These are phyloP conservation scores for Claviceps sp. DNA, from an alignment of 2,329 filamentous ascomycete species.

Conservation along the genomic window DNA sequence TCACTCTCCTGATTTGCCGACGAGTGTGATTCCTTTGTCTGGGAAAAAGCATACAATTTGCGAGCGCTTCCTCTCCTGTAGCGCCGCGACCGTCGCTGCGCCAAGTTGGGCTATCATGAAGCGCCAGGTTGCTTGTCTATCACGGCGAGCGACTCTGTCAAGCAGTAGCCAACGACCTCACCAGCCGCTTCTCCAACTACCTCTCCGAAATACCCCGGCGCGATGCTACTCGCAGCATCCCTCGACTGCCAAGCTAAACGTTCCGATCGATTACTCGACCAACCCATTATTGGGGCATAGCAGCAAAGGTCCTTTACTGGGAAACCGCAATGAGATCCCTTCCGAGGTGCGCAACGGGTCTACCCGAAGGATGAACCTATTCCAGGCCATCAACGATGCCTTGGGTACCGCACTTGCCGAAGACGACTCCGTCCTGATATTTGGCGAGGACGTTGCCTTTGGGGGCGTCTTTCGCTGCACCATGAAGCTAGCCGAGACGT, in stretches of 20 bases:
- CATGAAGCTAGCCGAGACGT: conserved; percentile 78
- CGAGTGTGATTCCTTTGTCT: background rate
- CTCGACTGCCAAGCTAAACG: conserved; percentile 57
- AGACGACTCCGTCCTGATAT: conserved; percentile 78
- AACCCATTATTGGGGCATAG: conserved; percentile 73
- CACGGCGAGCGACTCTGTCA: conserved; percentile 15
- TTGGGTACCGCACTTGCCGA: conserved; percentile 67
- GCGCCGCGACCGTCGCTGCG: conserved; percentile 1
- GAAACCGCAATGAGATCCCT: conserved; percentile 60
- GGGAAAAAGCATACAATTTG: background rate
- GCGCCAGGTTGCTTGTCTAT: conserved; percentile 17
- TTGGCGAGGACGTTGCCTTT: conserved; percentile 94
- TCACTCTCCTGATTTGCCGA: background rate
- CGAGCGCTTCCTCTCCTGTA: background rate
- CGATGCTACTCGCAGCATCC: conserved; percentile 41
- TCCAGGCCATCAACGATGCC: conserved; percentile 86
- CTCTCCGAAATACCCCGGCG: conserved; percentile 8
- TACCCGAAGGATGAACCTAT: conserved; percentile 83
- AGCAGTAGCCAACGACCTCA: conserved; percentile 5
- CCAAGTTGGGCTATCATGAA: conserved; percentile 14
- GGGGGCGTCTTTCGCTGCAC: conserved; percentile 93
- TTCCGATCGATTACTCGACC: conserved; percentile 74
- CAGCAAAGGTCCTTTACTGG: conserved; percentile 45
- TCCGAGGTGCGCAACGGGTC: conserved; percentile 49
- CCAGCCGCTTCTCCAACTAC: conserved; percentile 3